These are phyloP conservation scores for Porphyrellus cyaneotinctus DNA, from an alignment of 768 basidiomycete genomes.

Conservation along the genomic window DNA sequence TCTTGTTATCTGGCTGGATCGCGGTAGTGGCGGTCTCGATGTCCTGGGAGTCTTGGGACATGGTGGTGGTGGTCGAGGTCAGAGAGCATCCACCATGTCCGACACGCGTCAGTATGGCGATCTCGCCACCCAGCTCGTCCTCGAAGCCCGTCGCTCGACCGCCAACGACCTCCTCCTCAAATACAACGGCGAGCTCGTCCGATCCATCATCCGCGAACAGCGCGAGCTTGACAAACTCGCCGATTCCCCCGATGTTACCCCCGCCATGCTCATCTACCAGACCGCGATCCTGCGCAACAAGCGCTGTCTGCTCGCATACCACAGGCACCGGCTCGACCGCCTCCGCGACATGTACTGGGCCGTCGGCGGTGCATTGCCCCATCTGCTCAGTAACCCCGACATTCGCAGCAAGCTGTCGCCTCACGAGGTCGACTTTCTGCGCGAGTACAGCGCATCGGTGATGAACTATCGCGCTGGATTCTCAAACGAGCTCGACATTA, in stretches of 20 bases:
- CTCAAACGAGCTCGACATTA: conserved; percentile 83
- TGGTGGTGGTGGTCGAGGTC: conserved; percentile 12
- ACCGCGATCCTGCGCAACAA: conserved; percentile 90
- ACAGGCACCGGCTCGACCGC: conserved; percentile 78
- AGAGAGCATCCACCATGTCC: conserved; percentile 26
- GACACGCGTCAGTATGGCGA: conserved; percentile 61
- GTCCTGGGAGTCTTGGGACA: conserved; percentile 41
- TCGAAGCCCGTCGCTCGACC: conserved; percentile 82
- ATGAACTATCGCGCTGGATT: conserved; percentile 85
- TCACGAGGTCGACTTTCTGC: conserved; percentile 79
- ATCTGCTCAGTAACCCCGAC: conserved; percentile 66
- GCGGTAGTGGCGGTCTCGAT: conserved; percentile 44
- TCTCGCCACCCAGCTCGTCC: conserved; percentile 81
- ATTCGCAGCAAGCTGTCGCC: conserved; percentile 72
- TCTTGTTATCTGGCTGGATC: conserved; percentile 75
- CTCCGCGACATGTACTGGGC: conserved; percentile 89
- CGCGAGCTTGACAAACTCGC: conserved; percentile 72
- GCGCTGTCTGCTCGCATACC: conserved; percentile 93
- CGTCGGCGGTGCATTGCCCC: conserved; percentile 80
- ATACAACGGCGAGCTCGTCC: conserved; percentile 87
- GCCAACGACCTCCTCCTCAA: conserved; percentile 81
- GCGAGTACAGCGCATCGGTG: conserved; percentile 73
- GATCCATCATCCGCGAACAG: conserved; percentile 84
- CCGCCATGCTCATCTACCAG: conserved; percentile 77
- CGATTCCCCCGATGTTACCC: conserved; percentile 46